Evolutionary conservation across 2,329 filamentous ascomycete species (phyloP).

Genomic region (Ilyonectria destructans): DNA sequence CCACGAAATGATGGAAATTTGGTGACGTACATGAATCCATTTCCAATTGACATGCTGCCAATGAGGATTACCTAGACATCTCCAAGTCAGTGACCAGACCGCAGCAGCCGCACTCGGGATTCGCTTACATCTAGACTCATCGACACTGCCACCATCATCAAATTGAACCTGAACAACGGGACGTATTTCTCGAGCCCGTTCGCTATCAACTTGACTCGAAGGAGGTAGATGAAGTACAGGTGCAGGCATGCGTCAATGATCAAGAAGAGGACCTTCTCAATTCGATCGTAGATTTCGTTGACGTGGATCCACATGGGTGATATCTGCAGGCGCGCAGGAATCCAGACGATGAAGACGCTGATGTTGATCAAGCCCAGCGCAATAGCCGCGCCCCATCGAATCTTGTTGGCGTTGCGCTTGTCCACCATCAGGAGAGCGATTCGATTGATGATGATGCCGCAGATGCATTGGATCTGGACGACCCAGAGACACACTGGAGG

Average conservation of each 20-base stretch:
- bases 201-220: conserved; percentile 80
- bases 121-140: conserved; percentile 72
- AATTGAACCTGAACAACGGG: conserved; percentile 28
- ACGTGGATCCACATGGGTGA: conserved; percentile 19
- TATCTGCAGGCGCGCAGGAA: conserved; percentile 31
- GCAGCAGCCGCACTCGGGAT: background rate
- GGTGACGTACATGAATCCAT: conserved; percentile 41
- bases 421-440: conserved; percentile 30
- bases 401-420: conserved; percentile 18
- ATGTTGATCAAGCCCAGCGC: conserved; percentile 28
- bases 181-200: conserved; percentile 74
- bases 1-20: background rate
- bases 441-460: conserved; percentile 71
- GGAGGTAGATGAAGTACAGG: conserved; percentile 74
- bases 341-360: conserved; percentile 31
- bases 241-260: conserved; percentile 57
- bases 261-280: conserved; percentile 32
- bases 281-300: conserved; percentile 29
- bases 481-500: conserved; percentile 22
- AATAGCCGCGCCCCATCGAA: conserved; percentile 21
- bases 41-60: conserved; percentile 31
- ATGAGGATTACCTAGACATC: conserved; percentile 41
- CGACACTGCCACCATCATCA: conserved; percentile 48
- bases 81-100: background rate
- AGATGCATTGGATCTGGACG: conserved; percentile 54